Evolutionary conservation across 768 basidiomycete species (phyloP), one percentile per base, ranked within the genome.

Genomic region (Agrocybe pediades): DNA sequence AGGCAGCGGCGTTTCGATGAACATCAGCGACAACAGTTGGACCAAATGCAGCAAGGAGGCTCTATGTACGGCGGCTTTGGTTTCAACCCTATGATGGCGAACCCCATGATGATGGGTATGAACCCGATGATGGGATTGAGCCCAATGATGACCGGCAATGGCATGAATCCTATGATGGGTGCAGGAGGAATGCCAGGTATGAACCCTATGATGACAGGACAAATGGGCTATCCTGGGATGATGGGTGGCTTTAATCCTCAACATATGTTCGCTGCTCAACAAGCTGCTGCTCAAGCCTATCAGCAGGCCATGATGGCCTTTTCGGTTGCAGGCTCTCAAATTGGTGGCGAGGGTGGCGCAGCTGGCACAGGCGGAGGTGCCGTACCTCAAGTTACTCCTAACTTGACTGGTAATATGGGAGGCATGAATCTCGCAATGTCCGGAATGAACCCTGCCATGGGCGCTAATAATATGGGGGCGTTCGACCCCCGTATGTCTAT

Each of bases 1-100:
- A 80, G 95, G 46, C 94, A 96, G 66, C 83, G 96, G 53, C 88
- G 95, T 69, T 84, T 95, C 57, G 95, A 98, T 68, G 93, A 95
- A 19, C 80, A 90, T 51, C 93, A 96, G 65, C 81, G 87, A 41
- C 86, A 90, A 69, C 95, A 96, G 63, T 74, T 95, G 49, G 93
- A 97, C 63, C 91, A 95, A 67, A 90, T 92, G 82, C 87, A 91
- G 62, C 84, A 87, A 64, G 86, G 85, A 53, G 86, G 84, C 9
- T 82, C 81, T 20, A 82, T 90, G 81, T 90, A 86, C 63, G 86
- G 82, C 55, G 81, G 76, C 33, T 75, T 69, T 60, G 69, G 73
- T 9, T 86, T 68, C 70, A 86, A 87, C 67, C 85, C 86, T 1
- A 88, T 89, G 88, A 85, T 89, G 84, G 61, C 58, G 46, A 88